These are phyloP conservation scores for Chaetothyriales sp. DNA, from an alignment of 2,329 filamentous ascomycete species.

Conservation along the genomic window DNA sequence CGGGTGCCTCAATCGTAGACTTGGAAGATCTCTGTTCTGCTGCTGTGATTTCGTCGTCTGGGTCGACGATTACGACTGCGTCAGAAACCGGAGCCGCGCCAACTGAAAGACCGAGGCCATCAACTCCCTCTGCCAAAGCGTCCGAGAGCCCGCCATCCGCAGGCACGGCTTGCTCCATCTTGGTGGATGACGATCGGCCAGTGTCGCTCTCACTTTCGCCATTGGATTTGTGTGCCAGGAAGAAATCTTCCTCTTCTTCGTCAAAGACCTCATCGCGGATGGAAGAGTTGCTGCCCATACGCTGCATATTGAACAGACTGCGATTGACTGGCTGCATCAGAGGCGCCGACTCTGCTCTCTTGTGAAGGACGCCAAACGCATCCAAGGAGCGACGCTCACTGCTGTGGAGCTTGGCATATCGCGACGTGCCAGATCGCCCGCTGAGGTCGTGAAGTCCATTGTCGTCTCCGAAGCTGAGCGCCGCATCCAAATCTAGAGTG, in stretches of 20 bases:
- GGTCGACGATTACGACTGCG: conserved; percentile 15
- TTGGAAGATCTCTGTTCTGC: conserved; percentile 14
- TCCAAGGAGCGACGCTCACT: conserved; percentile 33
- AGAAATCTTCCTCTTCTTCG: conserved; percentile 36
- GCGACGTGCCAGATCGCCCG: conserved; percentile 17
- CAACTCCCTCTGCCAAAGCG: neutral
- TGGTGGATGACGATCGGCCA: neutral
- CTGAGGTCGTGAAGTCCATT: conserved; percentile 18
- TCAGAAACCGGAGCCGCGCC: conserved; percentile 4
- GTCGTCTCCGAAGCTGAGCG: conserved; percentile 47
- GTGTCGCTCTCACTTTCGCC: conserved; percentile 16
- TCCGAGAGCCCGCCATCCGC: neutral
- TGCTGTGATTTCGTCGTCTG: conserved; percentile 12
- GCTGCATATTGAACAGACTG: conserved; percentile 23
- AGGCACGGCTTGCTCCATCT: conserved; percentile 2
- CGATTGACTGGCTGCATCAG: conserved; percentile 35
- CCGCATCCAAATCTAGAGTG: conserved; percentile 88
- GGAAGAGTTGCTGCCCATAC: conserved; percentile 25
- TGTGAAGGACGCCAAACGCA: conserved; percentile 23
- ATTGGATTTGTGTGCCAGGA: conserved; percentile 22
- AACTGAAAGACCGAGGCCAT: conserved; percentile 13
- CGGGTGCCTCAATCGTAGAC: conserved; percentile 16
- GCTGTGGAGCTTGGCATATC: conserved; percentile 34
- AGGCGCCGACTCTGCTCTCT: conserved; percentile 35
- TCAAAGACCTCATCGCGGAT: conserved; percentile 34